phyloP scores from a whole-genome alignment of 352 stramenopile species.

The Elongisporangium senticosum region DNA sequence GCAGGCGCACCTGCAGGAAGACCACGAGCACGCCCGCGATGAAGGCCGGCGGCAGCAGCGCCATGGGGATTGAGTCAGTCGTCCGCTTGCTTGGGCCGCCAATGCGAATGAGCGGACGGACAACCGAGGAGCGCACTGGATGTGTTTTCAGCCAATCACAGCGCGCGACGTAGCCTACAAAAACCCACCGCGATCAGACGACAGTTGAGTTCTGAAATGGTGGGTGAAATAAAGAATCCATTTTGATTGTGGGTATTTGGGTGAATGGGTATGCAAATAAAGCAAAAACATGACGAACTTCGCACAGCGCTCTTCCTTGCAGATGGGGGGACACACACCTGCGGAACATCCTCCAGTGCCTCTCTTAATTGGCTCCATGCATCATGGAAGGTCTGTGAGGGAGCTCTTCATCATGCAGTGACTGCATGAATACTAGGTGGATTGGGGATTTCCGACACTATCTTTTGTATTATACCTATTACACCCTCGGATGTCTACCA shows the following conservation, averaged over 20 bases:
- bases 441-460: background rate
- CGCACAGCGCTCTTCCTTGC: too few species aligned
- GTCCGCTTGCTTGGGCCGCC: background rate
- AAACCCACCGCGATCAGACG: background rate
- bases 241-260: background rate
- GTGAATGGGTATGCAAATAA: background rate
- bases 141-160: background rate
- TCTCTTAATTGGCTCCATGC: background rate
- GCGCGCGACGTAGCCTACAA: background rate
- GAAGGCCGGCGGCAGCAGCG: constrained; percentile 73
- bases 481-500: background rate
- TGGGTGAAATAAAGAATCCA: too few species aligned
- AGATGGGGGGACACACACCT: too few species aligned
- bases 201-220: background rate
- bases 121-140: background rate
- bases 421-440: too few species aligned
- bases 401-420: too few species aligned
- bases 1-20: constrained; percentile 69
- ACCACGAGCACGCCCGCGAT: constrained; percentile 57
- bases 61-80: constrained; percentile 23
- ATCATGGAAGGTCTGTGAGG: background rate
- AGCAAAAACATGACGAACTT: too few species aligned
- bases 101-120: background rate
- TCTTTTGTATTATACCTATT: constrained; percentile 1
- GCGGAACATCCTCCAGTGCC: background rate